These are phyloP conservation scores for Blastobotrys apis DNA, from an alignment of 1,139 yeast genomes.

Conservation along the genomic window DNA sequence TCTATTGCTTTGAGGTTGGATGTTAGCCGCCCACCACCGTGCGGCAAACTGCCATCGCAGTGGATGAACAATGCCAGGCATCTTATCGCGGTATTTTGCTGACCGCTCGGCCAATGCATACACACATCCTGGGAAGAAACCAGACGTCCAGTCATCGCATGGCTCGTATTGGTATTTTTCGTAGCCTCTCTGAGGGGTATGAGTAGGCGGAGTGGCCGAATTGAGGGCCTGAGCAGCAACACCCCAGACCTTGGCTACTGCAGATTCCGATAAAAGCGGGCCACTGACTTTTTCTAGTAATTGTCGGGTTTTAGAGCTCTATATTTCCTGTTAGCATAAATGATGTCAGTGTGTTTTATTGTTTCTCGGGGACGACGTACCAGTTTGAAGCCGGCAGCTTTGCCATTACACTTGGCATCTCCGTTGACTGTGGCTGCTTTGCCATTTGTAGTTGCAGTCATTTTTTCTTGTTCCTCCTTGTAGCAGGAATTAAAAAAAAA, in stretches of 20 bases:
- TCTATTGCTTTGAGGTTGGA: conserved; percentile 20
- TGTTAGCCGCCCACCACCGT: conserved; percentile 8
- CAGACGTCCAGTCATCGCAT: conserved; percentile 30
- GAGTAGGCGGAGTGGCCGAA: conserved; percentile 5
- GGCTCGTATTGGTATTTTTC: conserved; percentile 22
- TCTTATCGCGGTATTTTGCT: not conserved
- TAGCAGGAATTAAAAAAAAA: no score
- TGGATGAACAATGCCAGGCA: conserved; percentile 17
- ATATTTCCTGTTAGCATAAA: not conserved
- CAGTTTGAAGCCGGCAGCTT: no score
- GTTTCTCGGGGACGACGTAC: no score
- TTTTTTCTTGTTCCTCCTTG: no score
- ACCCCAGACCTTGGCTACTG: conserved; percentile 14
- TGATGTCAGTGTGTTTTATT: no score
- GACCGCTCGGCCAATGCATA: conserved; percentile 29
- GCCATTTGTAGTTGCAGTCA: no score
- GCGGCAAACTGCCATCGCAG: conserved; percentile 21
- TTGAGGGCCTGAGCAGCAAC: conserved; percentile 7
- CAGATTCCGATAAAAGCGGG: conserved; percentile 6
- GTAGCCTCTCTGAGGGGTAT: not conserved
- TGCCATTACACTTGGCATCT: no score
- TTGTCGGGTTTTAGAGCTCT: not conserved
- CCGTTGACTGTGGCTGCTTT: no score
- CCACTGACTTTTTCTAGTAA: conserved; percentile 3
- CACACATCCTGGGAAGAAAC: conserved; percentile 33